Conservation (phyloP, 345 rosid genomes). For the Populus euphratica region DNA sequence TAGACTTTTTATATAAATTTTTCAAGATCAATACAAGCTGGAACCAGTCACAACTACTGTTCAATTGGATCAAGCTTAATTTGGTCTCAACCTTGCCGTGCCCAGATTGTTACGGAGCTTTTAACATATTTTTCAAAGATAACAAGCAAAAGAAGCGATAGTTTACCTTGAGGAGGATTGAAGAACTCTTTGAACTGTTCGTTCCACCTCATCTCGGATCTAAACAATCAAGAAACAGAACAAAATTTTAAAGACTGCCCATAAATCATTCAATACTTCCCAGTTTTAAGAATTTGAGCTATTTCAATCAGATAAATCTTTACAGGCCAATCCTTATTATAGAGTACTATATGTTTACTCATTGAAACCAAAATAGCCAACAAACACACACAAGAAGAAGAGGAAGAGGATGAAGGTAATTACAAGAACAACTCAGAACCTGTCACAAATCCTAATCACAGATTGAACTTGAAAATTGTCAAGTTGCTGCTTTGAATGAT, state of each 20-base stretch:
- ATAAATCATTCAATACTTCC: neutral
- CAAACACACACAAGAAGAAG: neutral
- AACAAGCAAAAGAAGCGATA: neutral
- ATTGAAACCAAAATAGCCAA: neutral
- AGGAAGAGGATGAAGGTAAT: neutral
- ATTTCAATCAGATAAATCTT: neutral
- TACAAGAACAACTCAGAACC: neutral
- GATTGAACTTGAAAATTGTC: neutral
- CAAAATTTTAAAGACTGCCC: neutral
- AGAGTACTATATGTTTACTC: neutral
- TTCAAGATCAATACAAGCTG: neutral
- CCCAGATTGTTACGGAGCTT: neutral
- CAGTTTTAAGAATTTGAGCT: neutral
- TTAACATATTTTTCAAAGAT: neutral
- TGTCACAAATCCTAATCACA: neutral
- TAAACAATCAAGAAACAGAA: constrained; percentile 4
- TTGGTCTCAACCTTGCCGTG: neutral
- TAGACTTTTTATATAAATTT: neutral
- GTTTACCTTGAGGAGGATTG: constrained; percentile 23
- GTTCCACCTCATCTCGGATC: constrained; percentile 29
- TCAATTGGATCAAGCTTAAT: neutral
- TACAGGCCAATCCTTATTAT: neutral
- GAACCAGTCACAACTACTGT: neutral
- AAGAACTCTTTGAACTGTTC: neutral
- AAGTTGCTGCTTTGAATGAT: constrained; percentile 5